Evolutionary conservation across 176 grass and related monocot species (phyloP).

Genomic region (Dendrocalamus sinicus): DNA sequence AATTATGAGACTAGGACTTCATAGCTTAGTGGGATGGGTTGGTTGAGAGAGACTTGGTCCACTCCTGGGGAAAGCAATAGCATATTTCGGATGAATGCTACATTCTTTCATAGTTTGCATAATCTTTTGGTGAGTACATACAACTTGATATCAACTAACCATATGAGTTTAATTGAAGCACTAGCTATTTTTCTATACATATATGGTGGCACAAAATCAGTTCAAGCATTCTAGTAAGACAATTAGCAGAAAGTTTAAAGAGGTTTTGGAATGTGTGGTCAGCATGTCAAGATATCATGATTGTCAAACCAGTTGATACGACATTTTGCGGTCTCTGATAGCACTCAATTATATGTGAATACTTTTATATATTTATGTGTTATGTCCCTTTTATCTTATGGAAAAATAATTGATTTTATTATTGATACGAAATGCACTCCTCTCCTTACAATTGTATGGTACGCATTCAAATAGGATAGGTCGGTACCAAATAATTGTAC

Average conservation of each 20-base stretch:
- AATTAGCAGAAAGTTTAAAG: neutral
- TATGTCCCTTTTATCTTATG: too few relatives aligned
- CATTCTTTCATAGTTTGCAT: neutral
- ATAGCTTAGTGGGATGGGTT: neutral
- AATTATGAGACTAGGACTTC: neutral
- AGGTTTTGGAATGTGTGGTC: neutral
- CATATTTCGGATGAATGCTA: neutral
- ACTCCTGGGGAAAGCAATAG: neutral
- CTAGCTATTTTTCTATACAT: neutral
- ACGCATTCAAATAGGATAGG: too few relatives aligned
- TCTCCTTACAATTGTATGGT: too few relatives aligned
- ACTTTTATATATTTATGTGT: too few relatives aligned
- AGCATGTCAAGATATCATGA: neutral
- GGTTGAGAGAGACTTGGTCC: neutral
- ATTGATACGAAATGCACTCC: too few relatives aligned
- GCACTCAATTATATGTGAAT: too few relatives aligned
- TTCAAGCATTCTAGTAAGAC: neutral
- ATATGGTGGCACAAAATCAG: neutral
- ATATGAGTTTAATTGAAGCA: too few relatives aligned
- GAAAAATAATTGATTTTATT: too few relatives aligned
- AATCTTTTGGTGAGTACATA: neutral
- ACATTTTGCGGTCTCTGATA: too few relatives aligned
- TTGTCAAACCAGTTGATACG: too few relatives aligned
- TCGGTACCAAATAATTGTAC: too few relatives aligned
- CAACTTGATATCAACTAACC: too few relatives aligned